Evolutionary conservation across 257 asterid genomes (phyloP).

Genomic region (Orobanche coerulescens): DNA sequence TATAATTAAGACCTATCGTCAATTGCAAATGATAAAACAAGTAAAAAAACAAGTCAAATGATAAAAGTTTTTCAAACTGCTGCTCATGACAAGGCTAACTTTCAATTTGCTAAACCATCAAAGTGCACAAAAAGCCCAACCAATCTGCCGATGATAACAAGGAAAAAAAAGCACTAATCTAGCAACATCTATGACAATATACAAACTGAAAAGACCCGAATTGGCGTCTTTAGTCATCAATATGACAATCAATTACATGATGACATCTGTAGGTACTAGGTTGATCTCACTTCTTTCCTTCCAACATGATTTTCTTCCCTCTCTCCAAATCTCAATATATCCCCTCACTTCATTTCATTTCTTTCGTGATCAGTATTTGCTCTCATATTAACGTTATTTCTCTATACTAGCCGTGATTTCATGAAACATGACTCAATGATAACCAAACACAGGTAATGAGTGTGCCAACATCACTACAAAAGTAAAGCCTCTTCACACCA

Average conservation of each 20-base stretch:
- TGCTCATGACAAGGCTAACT: background rate
- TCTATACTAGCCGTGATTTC: background rate
- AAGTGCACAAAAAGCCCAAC: background rate
- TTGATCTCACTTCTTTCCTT: background rate
- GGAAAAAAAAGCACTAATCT: background rate
- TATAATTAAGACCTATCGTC: conserved; percentile 30
- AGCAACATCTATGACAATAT: background rate
- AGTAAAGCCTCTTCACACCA: conserved; percentile 3
- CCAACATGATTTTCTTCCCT: background rate
- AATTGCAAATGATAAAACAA: conserved; percentile 4
- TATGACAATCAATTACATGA: background rate
- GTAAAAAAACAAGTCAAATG: background rate
- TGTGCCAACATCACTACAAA: conserved; percentile 1
- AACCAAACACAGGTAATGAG: background rate
- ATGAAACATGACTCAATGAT: background rate
- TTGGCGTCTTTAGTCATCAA: background rate
- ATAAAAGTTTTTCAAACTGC: background rate
- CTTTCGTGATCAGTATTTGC: conserved; percentile 2
- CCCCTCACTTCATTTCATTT: background rate
- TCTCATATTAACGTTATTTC: background rate
- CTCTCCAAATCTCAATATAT: background rate
- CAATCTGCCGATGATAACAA: conserved; percentile 1
- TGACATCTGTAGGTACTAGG: background rate
- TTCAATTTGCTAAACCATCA: background rate
- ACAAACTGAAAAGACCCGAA: background rate